Percentiles rank a stretch among this genome's conserved stretches.
phyloP scores from a whole-genome alignment of 768 basidiomycete genomes.

The Hypholoma fasciculare region DNA sequence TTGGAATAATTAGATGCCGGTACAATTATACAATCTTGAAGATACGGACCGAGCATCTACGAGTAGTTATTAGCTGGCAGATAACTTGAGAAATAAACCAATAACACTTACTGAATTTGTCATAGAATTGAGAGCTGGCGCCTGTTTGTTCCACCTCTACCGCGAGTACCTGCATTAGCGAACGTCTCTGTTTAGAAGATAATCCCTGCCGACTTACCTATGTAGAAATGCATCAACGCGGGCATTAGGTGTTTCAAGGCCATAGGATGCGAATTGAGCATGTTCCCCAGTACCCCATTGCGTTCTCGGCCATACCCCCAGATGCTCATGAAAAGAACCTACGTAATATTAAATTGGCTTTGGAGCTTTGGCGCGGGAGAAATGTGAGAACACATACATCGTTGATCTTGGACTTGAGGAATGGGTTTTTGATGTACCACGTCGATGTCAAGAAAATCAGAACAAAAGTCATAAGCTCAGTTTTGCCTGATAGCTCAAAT shows the following conservation, averaged over 20 bases:
- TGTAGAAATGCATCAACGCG: conserved; percentile 91
- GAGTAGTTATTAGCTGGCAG: background rate
- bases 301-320: conserved; percentile 66
- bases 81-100: background rate
- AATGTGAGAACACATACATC: conserved; percentile 53
- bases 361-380: background rate
- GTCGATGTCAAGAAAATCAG: conserved; percentile 92
- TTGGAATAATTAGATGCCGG: background rate
- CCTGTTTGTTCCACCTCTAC: conserved; percentile 97
- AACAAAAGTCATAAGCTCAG: conserved; percentile 82
- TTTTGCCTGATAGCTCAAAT: conserved; percentile 82
- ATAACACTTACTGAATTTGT: conserved; percentile 82
- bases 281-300: conserved; percentile 74
- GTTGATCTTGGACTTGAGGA: conserved; percentile 94
- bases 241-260: conserved; percentile 90
- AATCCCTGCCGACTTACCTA: conserved; percentile 53
- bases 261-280: conserved; percentile 82
- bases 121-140: conserved; percentile 97
- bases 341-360: conserved; percentile 5
- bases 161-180: background rate
- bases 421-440: conserved; percentile 99
- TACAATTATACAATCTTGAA: conserved; percentile 17
- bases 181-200: background rate
- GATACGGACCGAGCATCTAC: conserved; percentile 47
- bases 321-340: conserved; percentile 78